Evolutionary conservation across 2,329 filamentous ascomycete species (phyloP).

Genomic region (Fusarium sp.): DNA sequence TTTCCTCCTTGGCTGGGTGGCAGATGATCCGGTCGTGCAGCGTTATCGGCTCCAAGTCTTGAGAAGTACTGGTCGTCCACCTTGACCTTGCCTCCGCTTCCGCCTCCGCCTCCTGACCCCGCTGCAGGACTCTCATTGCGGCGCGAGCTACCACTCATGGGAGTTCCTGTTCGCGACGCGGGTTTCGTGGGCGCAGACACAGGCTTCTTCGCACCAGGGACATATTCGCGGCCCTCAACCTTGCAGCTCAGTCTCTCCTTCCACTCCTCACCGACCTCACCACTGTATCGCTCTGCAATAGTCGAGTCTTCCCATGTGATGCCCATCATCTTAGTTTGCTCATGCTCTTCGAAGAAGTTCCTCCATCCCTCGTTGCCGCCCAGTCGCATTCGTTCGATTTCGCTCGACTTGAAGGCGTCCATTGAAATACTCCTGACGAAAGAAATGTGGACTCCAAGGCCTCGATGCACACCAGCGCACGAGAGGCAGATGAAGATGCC

Average conservation of each 20-base stretch:
- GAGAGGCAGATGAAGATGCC: constrained; percentile 98
- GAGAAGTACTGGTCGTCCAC: constrained; percentile 92
- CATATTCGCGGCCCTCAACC: constrained; percentile 88
- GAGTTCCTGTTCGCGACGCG: constrained; percentile 53
- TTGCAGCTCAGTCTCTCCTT: constrained; percentile 89
- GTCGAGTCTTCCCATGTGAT: constrained; percentile 86
- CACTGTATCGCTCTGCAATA: constrained; percentile 89
- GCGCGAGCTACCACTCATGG: constrained; percentile 52
- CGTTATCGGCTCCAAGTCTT: constrained; percentile 84
- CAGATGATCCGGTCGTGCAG: constrained; percentile 75
- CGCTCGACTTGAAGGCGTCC: constrained; percentile 95
- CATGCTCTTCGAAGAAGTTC: constrained; percentile 82
- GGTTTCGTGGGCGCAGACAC: constrained; percentile 45
- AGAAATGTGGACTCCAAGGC: constrained; percentile 96
- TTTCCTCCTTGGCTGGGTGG: constrained; percentile 93
- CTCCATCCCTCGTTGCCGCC: constrained; percentile 92
- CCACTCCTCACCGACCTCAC: constrained; percentile 92
- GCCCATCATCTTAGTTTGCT: constrained; percentile 72
- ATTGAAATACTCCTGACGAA: constrained; percentile 98
- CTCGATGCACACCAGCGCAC: constrained; percentile 93
- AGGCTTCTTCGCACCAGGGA: constrained; percentile 72
- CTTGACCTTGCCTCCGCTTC: constrained; percentile 59
- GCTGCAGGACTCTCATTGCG: constrained; percentile 53
- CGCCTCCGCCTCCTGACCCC: constrained; percentile 42
- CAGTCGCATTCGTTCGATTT: constrained; percentile 92